Evolutionary conservation across 2,329 filamentous ascomycete species (phyloP), one percentile per base, ranked within the genome.

Genomic region (Colletotrichum orchidophilum): DNA sequence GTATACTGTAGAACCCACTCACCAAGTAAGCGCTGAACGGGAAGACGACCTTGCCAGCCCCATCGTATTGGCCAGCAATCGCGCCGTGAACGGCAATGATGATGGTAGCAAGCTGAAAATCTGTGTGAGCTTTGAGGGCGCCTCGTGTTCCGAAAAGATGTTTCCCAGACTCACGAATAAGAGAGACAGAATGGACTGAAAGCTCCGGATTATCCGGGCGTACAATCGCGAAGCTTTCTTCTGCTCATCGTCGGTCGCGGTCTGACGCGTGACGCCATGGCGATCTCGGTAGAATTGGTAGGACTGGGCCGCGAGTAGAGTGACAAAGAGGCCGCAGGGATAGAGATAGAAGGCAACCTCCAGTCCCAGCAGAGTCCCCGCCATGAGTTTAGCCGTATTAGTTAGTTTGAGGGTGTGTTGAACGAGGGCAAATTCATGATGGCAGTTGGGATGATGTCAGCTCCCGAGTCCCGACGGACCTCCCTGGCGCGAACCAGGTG

Each of bases 21-120:
- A 82, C 82, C 69, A 84, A 64, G 72, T 82, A 85, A 13, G 83
- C 81, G 73, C 81, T 84, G 70, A 81, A 81, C 3, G 81, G 78
- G 63, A 84, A 84, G 2, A 76, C 74, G 61, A 78, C 72, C 2
- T 72, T 75, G 55, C 76, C 78, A 6, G 39, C 26, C 5, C 70
- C 75, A 15, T 76, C 74, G 71, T 77, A 66, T 6, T 76, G 75
- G 55, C 73, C 74, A 29, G 73, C 69, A 60, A 84, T 70, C 4
- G 81, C 82, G 61, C 81, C 75, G 39, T 70, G 77, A 4, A 78
- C 75, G 18, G 79, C 75, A 12, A 81, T 61, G 3, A 79, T 73
- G 50, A 83, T 78, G 59, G 78, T 82, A 21, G 79, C 79, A 11
- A 83, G 71, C 70, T 72, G 33, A 15, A 6, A 8, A 35, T 21